Evolutionary conservation across 106 monocot species (phyloP).

Genomic region (Acanthochlamys bracteata): DNA sequence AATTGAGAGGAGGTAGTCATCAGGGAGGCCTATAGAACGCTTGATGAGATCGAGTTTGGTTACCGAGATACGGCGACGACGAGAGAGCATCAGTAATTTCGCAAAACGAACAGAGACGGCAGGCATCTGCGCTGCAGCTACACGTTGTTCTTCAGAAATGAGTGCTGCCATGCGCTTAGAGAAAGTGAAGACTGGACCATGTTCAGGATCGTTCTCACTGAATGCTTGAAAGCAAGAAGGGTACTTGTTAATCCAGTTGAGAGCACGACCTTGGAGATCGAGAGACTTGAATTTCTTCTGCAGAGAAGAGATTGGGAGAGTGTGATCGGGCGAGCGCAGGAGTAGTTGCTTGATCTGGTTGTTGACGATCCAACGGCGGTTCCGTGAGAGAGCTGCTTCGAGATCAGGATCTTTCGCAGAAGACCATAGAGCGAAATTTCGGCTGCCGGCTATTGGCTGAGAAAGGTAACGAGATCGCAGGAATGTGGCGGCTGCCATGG

Average conservation of each 20-base stretch:
- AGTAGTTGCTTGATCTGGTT: conserved; percentile 97
- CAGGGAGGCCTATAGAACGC: conserved; percentile 66
- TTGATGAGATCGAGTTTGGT: conserved; percentile 64
- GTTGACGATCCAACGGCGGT: conserved; percentile 98
- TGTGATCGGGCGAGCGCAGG: conserved; percentile 49
- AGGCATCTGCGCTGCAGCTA: conserved; percentile 23
- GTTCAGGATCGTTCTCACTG: conserved; percentile 8
- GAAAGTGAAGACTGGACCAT: conserved; percentile 46
- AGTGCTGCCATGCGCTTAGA: conserved; percentile 74
- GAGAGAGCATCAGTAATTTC: conserved; percentile 73
- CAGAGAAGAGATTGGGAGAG: conserved; percentile 66
- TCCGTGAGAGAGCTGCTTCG: conserved; percentile 78
- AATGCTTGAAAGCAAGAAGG: conserved; percentile 81
- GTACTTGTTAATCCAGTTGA: conserved; percentile 92
- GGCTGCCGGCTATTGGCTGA: neutral
- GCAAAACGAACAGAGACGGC: conserved; percentile 46
- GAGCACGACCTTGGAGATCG: conserved; percentile 71
- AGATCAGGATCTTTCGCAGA: conserved; percentile 67
- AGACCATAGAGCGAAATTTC: conserved; percentile 53
- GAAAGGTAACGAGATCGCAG: neutral
- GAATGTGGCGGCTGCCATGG: conserved; percentile 10
- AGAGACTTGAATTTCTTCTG: conserved; percentile 79
- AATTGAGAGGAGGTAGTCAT: conserved; percentile 68
- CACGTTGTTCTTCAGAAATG: conserved; percentile 53
- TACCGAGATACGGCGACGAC: conserved; percentile 46